Conservation (phyloP, 108 stramenopile genomes). For the Bacterosira constricta region DNA sequence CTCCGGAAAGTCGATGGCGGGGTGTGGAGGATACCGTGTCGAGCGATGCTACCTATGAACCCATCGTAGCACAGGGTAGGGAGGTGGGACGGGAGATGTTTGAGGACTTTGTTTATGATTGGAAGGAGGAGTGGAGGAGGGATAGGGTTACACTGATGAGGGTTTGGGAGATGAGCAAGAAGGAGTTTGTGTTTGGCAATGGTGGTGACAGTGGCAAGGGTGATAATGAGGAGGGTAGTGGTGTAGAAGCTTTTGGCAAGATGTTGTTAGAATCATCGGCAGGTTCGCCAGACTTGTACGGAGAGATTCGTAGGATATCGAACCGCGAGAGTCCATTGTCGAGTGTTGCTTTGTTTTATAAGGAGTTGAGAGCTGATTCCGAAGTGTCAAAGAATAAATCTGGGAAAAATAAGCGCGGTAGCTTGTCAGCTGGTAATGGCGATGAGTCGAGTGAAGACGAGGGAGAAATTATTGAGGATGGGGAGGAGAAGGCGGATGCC, state of each 20-base stretch:
- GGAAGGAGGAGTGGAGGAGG: constrained; percentile 66
- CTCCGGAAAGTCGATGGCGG: constrained; percentile 64
- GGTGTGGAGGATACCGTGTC: constrained; percentile 55
- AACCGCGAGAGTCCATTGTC: constrained; percentile 65
- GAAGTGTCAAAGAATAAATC: neutral
- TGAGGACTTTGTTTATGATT: constrained; percentile 78
- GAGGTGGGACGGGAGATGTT: constrained; percentile 74
- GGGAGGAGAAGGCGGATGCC: no score
- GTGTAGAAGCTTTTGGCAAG: constrained; percentile 62
- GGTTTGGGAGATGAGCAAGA: constrained; percentile 37
- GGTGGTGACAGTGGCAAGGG: constrained; percentile 10
- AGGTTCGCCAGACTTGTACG: constrained; percentile 52
- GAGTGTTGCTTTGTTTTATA: constrained; percentile 65
- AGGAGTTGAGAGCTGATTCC: constrained; percentile 48
- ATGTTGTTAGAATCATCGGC: constrained; percentile 56
- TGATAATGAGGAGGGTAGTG: constrained; percentile 9
- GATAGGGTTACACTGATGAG: constrained; percentile 60
- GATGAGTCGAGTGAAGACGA: constrained; percentile 89
- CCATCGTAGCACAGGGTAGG: constrained; percentile 66
- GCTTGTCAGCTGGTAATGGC: neutral
- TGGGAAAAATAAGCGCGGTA: constrained; percentile 13
- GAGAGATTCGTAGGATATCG: constrained; percentile 58
- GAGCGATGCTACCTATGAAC: constrained; percentile 51
- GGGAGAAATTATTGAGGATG: constrained; percentile 86
- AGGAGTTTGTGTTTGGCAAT: constrained; percentile 32